A percentile compares a stretch with the other conserved stretches of the same genome.
Conservation (phyloP, 495 filamentous ascomycete species). For the Venustampulla echinocandica region DNA sequence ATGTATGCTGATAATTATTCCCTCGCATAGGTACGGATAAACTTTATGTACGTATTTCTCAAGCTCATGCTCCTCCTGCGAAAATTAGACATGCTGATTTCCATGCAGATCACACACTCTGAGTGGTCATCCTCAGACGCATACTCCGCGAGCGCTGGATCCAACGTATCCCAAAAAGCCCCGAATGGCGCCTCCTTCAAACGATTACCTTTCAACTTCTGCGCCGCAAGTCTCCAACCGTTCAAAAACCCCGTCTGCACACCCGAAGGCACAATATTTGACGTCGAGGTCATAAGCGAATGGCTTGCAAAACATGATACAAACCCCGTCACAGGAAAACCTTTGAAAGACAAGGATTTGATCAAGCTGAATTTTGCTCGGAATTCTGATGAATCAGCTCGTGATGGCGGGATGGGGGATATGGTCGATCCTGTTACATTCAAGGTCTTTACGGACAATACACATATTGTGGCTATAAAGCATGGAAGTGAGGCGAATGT, state of each 20-base stretch:
- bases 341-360: slow-evolving; percentile 70
- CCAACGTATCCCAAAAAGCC: slow-evolving; percentile 52
- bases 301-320: slow-evolving; percentile 92
- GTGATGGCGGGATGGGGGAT: slow-evolving; percentile 49
- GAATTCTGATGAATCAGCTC: slow-evolving; percentile 46
- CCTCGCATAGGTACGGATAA: slow-evolving; percentile 50
- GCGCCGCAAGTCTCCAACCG: slow-evolving; percentile 88
- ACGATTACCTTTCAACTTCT: slow-evolving; percentile 95
- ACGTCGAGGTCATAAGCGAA: slow-evolving; percentile 74
- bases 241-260: slow-evolving; percentile 84
- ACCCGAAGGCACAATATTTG: slow-evolving; percentile 67
- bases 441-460: slow-evolving; percentile 97
- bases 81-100: slow-evolving; percentile 14
- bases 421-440: slow-evolving; percentile 94
- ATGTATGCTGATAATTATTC: slow-evolving; percentile 2
- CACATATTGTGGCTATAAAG: slow-evolving; percentile 83
- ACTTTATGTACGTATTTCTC: slow-evolving; percentile 57
- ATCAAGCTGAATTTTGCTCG: slow-evolving; percentile 87
- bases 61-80: slow-evolving; percentile 4
- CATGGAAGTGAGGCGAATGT: slow-evolving; percentile 79
- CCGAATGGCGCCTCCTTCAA: slow-evolving; percentile 59
- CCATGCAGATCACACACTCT: slow-evolving; percentile 73
- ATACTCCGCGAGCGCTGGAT: slow-evolving; percentile 66
- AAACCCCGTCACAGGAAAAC: slow-evolving; percentile 77
- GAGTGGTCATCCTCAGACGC: slow-evolving; percentile 92